Evolutionary conservation across 2,329 filamentous ascomycete species (phyloP).

Genomic region (Teratosphaeria pseudoeucalypti): DNA sequence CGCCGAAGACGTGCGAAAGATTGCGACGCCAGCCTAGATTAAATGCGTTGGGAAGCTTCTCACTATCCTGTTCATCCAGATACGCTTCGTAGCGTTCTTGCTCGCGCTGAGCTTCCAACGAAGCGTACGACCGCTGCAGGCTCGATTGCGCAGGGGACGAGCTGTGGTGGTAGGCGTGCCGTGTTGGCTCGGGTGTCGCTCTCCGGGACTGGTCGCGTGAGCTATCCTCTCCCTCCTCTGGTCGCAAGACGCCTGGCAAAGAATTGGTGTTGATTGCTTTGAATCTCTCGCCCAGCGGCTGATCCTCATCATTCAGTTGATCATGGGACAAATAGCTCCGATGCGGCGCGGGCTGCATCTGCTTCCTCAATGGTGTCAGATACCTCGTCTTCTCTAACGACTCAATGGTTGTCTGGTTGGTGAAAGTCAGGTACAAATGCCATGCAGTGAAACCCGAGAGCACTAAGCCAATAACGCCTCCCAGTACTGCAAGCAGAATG

Average conservation of each 20-base stretch:
- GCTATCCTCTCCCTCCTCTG: slow-evolving; percentile 65
- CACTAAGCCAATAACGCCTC: slow-evolving; percentile 84
- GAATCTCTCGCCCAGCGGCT: slow-evolving; percentile 56
- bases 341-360: slow-evolving; percentile 42
- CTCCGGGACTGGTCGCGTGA: slow-evolving; percentile 17
- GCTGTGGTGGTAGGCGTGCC: background rate
- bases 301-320: slow-evolving; percentile 9
- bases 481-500: slow-evolving; percentile 74
- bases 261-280: slow-evolving; percentile 74
- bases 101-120: slow-evolving; percentile 54
- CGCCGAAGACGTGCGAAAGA: slow-evolving; percentile 70
- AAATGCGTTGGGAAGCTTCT: slow-evolving; percentile 85
- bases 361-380: slow-evolving; percentile 64
- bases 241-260: slow-evolving; percentile 66
- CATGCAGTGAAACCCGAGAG: slow-evolving; percentile 81
- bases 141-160: slow-evolving; percentile 37
- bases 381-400: slow-evolving; percentile 94
- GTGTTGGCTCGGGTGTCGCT: slow-evolving; percentile 5
- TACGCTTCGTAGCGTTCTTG: slow-evolving; percentile 65
- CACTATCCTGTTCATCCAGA: slow-evolving; percentile 78
- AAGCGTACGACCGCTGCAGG: slow-evolving; percentile 37
- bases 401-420: slow-evolving; percentile 88
- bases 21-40: slow-evolving; percentile 79
- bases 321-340: slow-evolving; percentile 20
- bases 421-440: slow-evolving; percentile 73